A percentile compares a stretch with the other conserved stretches of the same genome.
Evolutionary conservation across 257 asterid genomes (phyloP).

Genomic region (Prunella vulgaris): DNA sequence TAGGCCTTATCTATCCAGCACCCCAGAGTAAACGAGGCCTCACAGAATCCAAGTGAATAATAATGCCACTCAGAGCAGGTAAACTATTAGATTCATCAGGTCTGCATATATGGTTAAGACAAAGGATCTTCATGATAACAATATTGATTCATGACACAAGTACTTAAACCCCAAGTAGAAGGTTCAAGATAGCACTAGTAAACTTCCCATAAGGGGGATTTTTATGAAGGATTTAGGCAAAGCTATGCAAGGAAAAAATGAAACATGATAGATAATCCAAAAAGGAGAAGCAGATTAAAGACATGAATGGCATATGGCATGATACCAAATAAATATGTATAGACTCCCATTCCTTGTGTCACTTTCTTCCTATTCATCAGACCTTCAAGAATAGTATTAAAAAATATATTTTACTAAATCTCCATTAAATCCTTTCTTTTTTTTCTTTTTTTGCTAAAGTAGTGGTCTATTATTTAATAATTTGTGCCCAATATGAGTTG

Average conservation of each 20-base stretch:
- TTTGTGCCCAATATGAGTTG: neutral
- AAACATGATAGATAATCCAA: conserved; percentile 1
- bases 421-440: too few relatives aligned
- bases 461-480: neutral
- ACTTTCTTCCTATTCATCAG: neutral
- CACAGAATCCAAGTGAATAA: neutral
- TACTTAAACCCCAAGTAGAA: neutral
- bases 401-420: neutral
- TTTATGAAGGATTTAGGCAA: neutral
- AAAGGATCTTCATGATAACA: neutral
- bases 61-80: neutral
- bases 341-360: neutral
- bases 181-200: neutral
- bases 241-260: too few relatives aligned
- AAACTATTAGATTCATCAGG: neutral
- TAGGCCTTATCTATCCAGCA: neutral
- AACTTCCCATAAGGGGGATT: neutral
- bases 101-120: neutral
- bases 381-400: neutral
- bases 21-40: neutral
- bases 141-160: neutral
- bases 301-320: too few relatives aligned
- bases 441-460: neutral
- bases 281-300: neutral
- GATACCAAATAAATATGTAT: neutral